Conservation (phyloP, 148 eudicot species). For the Rheum nobile region DNA sequence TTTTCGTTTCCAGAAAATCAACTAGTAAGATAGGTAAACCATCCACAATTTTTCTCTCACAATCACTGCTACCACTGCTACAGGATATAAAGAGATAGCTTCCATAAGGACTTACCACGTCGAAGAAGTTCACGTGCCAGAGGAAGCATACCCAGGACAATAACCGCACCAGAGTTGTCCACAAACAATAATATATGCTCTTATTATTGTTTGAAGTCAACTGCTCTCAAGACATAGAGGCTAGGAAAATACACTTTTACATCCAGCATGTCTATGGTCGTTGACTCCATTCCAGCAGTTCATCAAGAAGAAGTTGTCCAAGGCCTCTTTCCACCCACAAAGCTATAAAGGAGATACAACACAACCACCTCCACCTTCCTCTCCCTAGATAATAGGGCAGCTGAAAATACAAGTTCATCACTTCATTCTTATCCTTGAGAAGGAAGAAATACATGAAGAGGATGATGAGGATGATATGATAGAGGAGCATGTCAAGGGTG, state of each 20-base stretch:
- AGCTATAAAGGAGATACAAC: neutral
- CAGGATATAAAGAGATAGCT: too few relatives aligned
- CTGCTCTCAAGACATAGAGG: too few relatives aligned
- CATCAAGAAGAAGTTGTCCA: too few relatives aligned
- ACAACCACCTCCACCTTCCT: constrained; percentile 1
- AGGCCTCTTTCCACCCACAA: neutral
- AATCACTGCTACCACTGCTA: too few relatives aligned
- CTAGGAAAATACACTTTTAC: too few relatives aligned
- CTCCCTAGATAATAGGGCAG: constrained; percentile 9
- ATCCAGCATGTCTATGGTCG: too few relatives aligned
- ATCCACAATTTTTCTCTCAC: too few relatives aligned
- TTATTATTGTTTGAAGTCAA: too few relatives aligned
- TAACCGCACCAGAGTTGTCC: constrained; percentile 90
- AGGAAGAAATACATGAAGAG: constrained; percentile 9
- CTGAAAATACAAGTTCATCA: neutral
- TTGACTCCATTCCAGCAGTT: too few relatives aligned
- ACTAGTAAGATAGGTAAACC: neutral
- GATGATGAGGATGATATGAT: neutral
- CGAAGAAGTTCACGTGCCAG: constrained; percentile 93
- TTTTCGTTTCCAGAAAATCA: neutral
- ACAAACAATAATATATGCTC: constrained; percentile 92
- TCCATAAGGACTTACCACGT: constrained; percentile 37
- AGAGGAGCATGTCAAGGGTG: too few relatives aligned
- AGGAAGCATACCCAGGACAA: constrained; percentile 93
- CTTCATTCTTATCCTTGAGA: constrained; percentile 31